Percentiles rank a stretch among this genome's conserved stretches.
Evolutionary conservation across 2,329 filamentous ascomycete species (phyloP).

Genomic region (Thelonectria blattea): DNA sequence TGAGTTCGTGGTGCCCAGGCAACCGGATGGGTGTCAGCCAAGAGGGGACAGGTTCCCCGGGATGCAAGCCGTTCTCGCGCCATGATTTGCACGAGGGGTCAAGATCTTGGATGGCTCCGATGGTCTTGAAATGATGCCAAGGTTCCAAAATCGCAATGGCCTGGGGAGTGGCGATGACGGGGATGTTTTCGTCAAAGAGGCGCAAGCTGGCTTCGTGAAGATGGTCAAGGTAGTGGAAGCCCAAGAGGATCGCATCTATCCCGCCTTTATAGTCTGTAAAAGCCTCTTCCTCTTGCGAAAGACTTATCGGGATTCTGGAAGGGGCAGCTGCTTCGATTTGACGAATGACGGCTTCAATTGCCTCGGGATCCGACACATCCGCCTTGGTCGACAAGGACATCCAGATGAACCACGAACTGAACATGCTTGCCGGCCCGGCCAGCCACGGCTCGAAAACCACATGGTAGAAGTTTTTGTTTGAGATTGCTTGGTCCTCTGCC

Average conservation of each 20-base stretch:
- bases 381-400: slow-evolving; percentile 19
- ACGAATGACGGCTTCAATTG: slow-evolving; percentile 23
- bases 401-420: slow-evolving; percentile 32
- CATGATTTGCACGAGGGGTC: slow-evolving; percentile 13
- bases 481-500: slow-evolving; percentile 24
- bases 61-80: slow-evolving; percentile 26
- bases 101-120: slow-evolving; percentile 24
- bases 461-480: slow-evolving; percentile 41
- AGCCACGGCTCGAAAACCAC: slow-evolving; percentile 45
- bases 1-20: slow-evolving; percentile 22
- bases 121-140: slow-evolving; percentile 30
- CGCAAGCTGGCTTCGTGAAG: slow-evolving; percentile 28
- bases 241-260: slow-evolving; percentile 33
- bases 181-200: slow-evolving; percentile 27
- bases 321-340: slow-evolving; percentile 29
- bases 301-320: not conserved
- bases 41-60: slow-evolving; percentile 28
- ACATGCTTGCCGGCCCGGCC: slow-evolving; percentile 30
- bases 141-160: slow-evolving; percentile 18
- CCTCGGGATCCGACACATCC: slow-evolving; percentile 6
- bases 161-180: slow-evolving; percentile 27
- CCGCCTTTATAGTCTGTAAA: slow-evolving; percentile 5
- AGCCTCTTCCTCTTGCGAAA: not conserved
- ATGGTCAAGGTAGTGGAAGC: slow-evolving; percentile 31
- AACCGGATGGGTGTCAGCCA: slow-evolving; percentile 33